Evolutionary conservation across 768 basidiomycete species (phyloP), one percentile per base, ranked within the genome.

Genomic region (Mrakia frigida): DNA sequence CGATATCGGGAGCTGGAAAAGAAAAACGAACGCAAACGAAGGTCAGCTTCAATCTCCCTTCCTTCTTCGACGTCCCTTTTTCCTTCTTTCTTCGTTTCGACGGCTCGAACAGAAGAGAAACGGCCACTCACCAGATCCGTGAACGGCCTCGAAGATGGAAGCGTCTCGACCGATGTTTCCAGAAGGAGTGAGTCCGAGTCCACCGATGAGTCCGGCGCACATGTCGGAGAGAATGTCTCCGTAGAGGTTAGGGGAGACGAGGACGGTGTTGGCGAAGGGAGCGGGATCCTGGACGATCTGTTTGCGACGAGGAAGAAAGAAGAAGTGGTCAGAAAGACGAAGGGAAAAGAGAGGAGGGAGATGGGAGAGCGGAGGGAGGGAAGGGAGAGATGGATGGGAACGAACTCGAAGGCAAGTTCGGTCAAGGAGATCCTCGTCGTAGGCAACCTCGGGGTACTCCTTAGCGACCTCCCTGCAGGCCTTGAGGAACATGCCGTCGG

Each of bases 231-330:
- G 86, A 82, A 97, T 97, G 83, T 94, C 94, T 82, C 84, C 84
- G 81, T 93, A 95, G 78, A 99, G 86, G 87, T 99, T 99, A 73
- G 97, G 97, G 95, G 98, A 98, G 80, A 99, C 97, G 96, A 99
- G 98, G 79, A 99, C 96, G 70, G 94, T 91, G 85, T 97, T 94
- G 52, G 92, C 88, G 86, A 90, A 99, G 10, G 97, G 97, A 80
- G 84, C 86, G 33, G 97, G 97, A 85, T 99, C 95, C 82, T 92
- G 91, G 43, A 93, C 92, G 81, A 98, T 88, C 90, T 94, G 80
- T 50, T 46, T 39, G 70, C 18, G 21, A 37, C n/a, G 37, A 50
- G 53, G 46, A 65, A 70, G n/a, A 72, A 28, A 63, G 31, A 21
- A 25, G 72, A 6, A 56, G 46, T 31, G 28, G 46, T 50, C 16